These are phyloP conservation scores for Aureobasidium sp. DNA, from an alignment of 2,329 filamentous ascomycete genomes.

Conservation along the genomic window DNA sequence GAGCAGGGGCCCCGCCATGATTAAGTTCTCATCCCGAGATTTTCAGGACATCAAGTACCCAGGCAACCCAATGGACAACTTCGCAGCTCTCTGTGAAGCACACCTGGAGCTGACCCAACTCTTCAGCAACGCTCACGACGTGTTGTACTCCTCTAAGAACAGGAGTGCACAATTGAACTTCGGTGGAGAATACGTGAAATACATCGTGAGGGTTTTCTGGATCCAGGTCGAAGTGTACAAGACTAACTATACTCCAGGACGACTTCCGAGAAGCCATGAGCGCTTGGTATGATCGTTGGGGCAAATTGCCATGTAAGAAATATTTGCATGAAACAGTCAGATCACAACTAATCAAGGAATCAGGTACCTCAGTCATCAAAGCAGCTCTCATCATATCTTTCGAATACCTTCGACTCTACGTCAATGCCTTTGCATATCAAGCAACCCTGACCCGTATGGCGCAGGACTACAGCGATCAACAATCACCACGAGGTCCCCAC, in stretches of 20 bases:
- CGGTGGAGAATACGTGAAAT: conserved; percentile 28
- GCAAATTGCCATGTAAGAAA: conserved; percentile 19
- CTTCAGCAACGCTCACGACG: conserved; percentile 28
- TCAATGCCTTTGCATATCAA: conserved; percentile 59
- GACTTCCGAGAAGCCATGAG: conserved; percentile 25
- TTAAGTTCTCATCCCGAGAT: conserved; percentile 24
- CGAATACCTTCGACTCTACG: conserved; percentile 56
- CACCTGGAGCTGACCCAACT: conserved; percentile 27
- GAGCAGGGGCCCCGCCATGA: conserved; percentile 26
- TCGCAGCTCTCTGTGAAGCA: conserved; percentile 26
- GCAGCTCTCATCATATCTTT: conserved; percentile 53
- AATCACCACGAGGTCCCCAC: conserved; percentile 24
- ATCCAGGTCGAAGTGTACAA: neutral
- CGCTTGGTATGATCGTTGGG: conserved; percentile 27
- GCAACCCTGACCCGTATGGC: conserved; percentile 25
- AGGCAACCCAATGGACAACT: conserved; percentile 21
- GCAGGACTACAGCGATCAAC: conserved; percentile 36
- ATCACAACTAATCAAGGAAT: neutral
- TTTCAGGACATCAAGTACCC: conserved; percentile 24
- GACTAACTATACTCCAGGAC: conserved; percentile 14
- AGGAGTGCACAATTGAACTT: conserved; percentile 26
- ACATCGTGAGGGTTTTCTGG: conserved; percentile 17
- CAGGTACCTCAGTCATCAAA: conserved; percentile 50
- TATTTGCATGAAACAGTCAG: neutral
- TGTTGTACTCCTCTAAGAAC: conserved; percentile 26